These are phyloP conservation scores for Alternaria sp. DNA, from an alignment of 2,329 filamentous ascomycete genomes.

Conservation along the genomic window DNA sequence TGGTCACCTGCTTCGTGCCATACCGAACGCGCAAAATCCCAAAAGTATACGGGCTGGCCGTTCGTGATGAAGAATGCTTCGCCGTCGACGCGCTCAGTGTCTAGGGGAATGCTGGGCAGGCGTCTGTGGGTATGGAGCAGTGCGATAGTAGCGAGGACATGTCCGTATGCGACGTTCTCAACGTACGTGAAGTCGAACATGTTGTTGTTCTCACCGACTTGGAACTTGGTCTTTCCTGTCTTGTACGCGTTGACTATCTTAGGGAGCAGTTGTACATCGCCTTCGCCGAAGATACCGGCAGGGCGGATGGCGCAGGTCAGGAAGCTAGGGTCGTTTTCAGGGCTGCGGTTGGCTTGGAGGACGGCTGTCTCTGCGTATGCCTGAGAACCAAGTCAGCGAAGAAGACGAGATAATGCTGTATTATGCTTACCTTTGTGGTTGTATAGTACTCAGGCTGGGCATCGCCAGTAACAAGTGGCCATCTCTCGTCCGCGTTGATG, in stretches of 20 bases:
- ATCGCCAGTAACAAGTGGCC: conserved; percentile 55
- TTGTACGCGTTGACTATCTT: conserved; percentile 56
- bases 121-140: conserved; percentile 56
- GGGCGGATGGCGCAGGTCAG: conserved; percentile 61
- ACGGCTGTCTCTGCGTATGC: conserved; percentile 59
- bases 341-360: conserved; percentile 58
- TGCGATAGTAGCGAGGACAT: conserved; percentile 60
- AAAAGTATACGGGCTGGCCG: conserved; percentile 60
- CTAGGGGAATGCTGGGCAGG: conserved; percentile 50
- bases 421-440: conserved; percentile 55
- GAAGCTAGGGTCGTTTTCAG: conserved; percentile 49
- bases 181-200: conserved; percentile 64
- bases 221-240: conserved; percentile 59
- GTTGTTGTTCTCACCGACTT: conserved; percentile 62
- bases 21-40: conserved; percentile 58
- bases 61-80: conserved; percentile 63
- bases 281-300: conserved; percentile 61
- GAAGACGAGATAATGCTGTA: neutral
- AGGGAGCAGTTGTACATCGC: conserved; percentile 57
- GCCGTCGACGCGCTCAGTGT: conserved; percentile 58
- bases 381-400: conserved; percentile 25
- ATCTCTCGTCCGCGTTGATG: conserved; percentile 60
- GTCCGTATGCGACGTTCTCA: conserved; percentile 61
- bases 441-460: conserved; percentile 61
- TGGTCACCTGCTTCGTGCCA: conserved; percentile 57